Conservation (phyloP, 148 eudicot genomes). For the Tetragonia tetragonoides region DNA sequence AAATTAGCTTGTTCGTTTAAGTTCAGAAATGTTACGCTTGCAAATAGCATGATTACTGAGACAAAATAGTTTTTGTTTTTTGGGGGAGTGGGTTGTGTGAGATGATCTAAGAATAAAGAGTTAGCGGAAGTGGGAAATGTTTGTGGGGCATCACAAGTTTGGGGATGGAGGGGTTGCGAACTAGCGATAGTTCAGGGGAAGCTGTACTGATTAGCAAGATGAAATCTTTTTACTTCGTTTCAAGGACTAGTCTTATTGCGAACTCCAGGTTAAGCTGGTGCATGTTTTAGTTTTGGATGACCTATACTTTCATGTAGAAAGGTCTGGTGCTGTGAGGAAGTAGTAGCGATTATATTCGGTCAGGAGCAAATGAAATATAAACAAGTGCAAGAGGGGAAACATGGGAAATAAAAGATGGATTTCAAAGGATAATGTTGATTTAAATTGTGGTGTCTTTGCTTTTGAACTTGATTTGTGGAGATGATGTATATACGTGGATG, state of each 20-base stretch:
- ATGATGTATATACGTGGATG: background rate
- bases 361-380: background rate
- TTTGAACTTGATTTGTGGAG: background rate
- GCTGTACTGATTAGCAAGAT: background rate
- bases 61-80: too few relatives aligned
- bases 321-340: background rate
- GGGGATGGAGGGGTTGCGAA: background rate
- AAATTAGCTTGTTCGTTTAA: background rate
- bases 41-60: background rate
- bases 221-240: background rate
- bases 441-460: background rate
- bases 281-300: background rate
- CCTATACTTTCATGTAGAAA: background rate
- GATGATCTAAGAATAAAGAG: background rate
- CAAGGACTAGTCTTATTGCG: background rate
- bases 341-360: background rate
- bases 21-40: background rate
- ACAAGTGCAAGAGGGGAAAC: background rate
- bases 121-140: background rate
- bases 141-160: background rate
- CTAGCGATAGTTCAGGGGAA: background rate
- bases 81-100: background rate
- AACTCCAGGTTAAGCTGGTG: background rate
- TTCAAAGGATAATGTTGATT: background rate
- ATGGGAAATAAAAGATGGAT: background rate